Evolutionary conservation across 345 rosid genomes (phyloP).

Genomic region (Alliaria petiolata): DNA sequence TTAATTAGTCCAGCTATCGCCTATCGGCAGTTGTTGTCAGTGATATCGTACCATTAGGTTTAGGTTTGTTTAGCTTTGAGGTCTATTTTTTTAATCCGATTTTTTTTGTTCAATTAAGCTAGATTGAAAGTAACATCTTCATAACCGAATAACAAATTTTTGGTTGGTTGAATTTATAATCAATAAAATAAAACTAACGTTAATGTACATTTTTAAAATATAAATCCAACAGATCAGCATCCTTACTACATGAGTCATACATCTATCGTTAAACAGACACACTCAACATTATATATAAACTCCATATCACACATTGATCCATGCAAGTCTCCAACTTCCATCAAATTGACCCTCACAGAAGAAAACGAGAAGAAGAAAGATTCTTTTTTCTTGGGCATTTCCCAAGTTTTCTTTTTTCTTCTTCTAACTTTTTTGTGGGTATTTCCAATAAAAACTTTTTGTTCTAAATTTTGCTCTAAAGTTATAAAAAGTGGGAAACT

Average conservation of each 20-base stretch:
- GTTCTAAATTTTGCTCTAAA: neutral
- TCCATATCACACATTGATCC: conserved; percentile 14
- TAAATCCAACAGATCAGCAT: conserved; percentile 27
- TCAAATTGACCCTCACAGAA: conserved; percentile 15
- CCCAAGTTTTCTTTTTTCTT: conserved; percentile 37
- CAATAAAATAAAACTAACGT: conserved; percentile 5
- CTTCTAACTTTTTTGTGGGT: conserved; percentile 12
- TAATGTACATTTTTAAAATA: neutral
- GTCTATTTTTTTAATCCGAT: neutral
- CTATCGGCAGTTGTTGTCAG: neutral
- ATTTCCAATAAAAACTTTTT: conserved; percentile 8
- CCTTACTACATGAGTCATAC: conserved; percentile 19
- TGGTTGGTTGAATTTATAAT: conserved; percentile 16
- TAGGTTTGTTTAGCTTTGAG: neutral
- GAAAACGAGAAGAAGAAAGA: conserved; percentile 14
- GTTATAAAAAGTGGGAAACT: conserved; percentile 32
- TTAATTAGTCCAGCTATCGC: conserved; percentile 1
- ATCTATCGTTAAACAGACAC: neutral
- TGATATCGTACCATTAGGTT: neutral
- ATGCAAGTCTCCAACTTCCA: conserved; percentile 19
- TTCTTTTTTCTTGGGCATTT: conserved; percentile 33
- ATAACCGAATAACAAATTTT: conserved; percentile 19
- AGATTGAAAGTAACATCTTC: neutral
- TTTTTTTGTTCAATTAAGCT: neutral
- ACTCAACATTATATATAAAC: conserved; percentile 15